These are phyloP conservation scores for Fagopyrum tataricum DNA, from an alignment of 148 eudicot species.

Conservation along the genomic window DNA sequence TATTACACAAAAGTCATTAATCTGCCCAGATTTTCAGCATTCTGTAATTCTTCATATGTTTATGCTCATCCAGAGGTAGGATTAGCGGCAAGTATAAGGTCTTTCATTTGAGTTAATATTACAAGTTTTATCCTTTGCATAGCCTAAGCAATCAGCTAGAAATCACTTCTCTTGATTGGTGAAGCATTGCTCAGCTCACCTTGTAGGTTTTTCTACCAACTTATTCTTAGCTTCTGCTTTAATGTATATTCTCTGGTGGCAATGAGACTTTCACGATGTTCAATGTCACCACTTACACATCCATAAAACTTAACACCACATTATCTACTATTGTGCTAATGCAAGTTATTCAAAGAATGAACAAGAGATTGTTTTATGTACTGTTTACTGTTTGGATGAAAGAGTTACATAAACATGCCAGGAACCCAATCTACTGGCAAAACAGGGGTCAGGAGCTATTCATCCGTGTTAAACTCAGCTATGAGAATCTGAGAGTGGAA, in stretches of 20 bases:
- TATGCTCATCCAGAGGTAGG: not conserved
- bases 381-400: too few relatives aligned
- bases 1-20: not conserved
- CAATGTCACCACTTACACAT: too few relatives aligned
- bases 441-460: conserved; percentile 3
- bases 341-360: too few relatives aligned
- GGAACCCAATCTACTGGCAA: not conserved
- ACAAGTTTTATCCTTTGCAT: not conserved
- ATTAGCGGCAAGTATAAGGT: not conserved
- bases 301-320: too few relatives aligned
- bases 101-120: too few relatives aligned
- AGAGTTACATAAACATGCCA: conserved; percentile 8
- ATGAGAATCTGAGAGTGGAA: not conserved
- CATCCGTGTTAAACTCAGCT: not conserved
- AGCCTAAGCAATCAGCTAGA: not conserved
- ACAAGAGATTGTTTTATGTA: too few relatives aligned
- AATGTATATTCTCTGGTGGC: not conserved
- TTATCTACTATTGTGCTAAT: too few relatives aligned
- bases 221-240: not conserved
- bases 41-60: not conserved
- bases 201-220: not conserved
- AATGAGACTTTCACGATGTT: not conserved
- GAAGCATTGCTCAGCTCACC: not conserved
- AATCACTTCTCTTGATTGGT: too few relatives aligned
- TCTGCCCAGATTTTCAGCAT: not conserved